Evolutionary conservation across 2,329 filamentous ascomycete genomes (phyloP), one percentile per base, ranked within the genome.

Genomic region (Aspergillus proliferans): DNA sequence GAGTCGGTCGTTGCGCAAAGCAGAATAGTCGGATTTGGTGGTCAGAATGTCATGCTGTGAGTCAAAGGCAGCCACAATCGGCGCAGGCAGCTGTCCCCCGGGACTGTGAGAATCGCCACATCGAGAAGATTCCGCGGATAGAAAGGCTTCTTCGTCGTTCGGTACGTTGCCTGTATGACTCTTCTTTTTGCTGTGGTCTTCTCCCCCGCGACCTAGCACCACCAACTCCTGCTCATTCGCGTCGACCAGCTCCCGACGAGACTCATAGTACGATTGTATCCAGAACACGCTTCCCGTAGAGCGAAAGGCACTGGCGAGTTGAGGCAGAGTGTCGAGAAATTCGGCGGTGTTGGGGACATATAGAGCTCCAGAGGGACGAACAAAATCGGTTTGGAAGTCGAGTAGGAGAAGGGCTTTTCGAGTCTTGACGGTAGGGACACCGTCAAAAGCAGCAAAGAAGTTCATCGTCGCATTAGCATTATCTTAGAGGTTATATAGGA

Each of bases 341-440:
- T 81, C 80, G 3, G 78, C 69, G 3, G 83, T 82, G 40, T 81
- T 77, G 33, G 74, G 73, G 45, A 91, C 81, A 10, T 83, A 79
- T 18, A 96, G 70, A 22, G 83, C 80, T 47, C 87, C 86, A 45
- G 82, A 77, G 1, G 80, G 71, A 6, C 82, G 77, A 50, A 94
- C 72, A 61, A 97, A 95, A 66, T 96, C 92, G 60, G 94, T 89
- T 64, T 97, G 93, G 33, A 95, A 81, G 61, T 95, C 92, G 55
- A 96, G 78, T 15, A 94, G 73, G 18, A 97, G 75, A 40, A 98
- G 76, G 1, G 88, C 92, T 70, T 82, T 81, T 49, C 78, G 72
- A 21, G 80, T 83, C 53, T 79, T 71, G 51, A 84, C 74, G 47
- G 71, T 71, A 14, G 79, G 78, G 46, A 67, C 51, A 51, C 58